These are phyloP conservation scores for Erythrophleum ivorense DNA, from an alignment of 331 rosid genomes.

Conservation along the genomic window DNA sequence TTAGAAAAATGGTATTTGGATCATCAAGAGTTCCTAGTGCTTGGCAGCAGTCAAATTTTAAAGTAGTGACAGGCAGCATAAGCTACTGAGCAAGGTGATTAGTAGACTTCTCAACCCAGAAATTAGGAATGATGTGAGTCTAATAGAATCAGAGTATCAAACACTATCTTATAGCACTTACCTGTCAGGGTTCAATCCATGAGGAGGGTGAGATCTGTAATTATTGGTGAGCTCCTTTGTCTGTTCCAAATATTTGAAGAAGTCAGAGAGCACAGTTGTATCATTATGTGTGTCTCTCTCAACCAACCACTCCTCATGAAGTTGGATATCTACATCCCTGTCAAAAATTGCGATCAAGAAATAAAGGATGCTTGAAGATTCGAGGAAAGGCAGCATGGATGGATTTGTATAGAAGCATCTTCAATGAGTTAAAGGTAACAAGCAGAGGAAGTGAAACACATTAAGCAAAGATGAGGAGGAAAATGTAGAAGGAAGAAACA, in stretches of 20 bases:
- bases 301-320: slow-evolving; percentile 78
- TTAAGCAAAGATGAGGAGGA: not conserved
- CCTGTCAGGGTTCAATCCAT: slow-evolving; percentile 46
- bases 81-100: slow-evolving; percentile 4
- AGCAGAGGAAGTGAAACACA: slow-evolving; percentile 14
- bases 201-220: slow-evolving; percentile 17
- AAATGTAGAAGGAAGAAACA: slow-evolving; percentile 29
- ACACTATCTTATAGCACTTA: slow-evolving; percentile 35
- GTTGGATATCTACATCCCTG: slow-evolving; percentile 78
- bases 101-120: slow-evolving; percentile 8
- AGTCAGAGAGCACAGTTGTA: slow-evolving; percentile 53
- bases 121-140: slow-evolving; percentile 9
- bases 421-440: not conserved
- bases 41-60: not conserved
- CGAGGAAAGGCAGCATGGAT: slow-evolving; percentile 6
- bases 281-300: slow-evolving; percentile 69
- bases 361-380: slow-evolving; percentile 18
- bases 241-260: slow-evolving; percentile 62
- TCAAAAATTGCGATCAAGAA: slow-evolving; percentile 40
- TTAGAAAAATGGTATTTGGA: slow-evolving; percentile 25
- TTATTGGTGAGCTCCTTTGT: slow-evolving; percentile 40
- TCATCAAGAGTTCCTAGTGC: slow-evolving; percentile 11
- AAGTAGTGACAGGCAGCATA: not conserved
- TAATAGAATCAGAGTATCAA: slow-evolving; percentile 1
- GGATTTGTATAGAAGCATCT: slow-evolving; percentile 1